These are phyloP conservation scores for Penicillium desertorum DNA, from an alignment of 495 filamentous ascomycete genomes.

Conservation along the genomic window DNA sequence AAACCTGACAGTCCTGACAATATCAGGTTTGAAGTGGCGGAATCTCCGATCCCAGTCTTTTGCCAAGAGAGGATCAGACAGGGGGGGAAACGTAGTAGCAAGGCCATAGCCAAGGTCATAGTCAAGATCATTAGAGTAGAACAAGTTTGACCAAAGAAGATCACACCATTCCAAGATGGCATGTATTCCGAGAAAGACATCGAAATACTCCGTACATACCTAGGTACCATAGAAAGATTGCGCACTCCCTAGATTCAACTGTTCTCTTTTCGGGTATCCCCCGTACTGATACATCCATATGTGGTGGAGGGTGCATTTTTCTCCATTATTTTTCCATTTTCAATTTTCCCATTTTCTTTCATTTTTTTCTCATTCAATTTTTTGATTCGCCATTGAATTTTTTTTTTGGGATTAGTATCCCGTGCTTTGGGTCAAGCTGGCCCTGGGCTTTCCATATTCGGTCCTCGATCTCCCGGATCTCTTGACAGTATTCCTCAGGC, in stretches of 20 bases:
- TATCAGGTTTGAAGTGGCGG: not conserved
- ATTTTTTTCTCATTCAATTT: not conserved
- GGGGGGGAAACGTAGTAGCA: not conserved
- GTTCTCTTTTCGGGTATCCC: not conserved
- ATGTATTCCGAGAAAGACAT: not conserved
- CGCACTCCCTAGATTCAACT: not conserved
- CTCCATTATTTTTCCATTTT: not conserved
- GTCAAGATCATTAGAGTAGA: not conserved
- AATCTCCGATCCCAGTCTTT: not conserved
- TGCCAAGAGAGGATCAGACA: not conserved
- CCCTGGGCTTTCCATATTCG: not conserved
- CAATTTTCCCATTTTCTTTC: not conserved
- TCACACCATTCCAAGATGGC: not conserved
- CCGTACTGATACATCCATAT: slow-evolving; percentile 1
- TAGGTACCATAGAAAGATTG: not conserved
- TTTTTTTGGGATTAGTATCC: not conserved
- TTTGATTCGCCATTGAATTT: not conserved
- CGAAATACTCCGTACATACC: not conserved
- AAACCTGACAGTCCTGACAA: not conserved
- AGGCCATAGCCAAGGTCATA: not conserved
- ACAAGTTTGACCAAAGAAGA: not conserved
- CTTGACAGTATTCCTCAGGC: slow-evolving; percentile 7
- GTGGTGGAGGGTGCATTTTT: no score
- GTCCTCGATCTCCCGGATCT: not conserved
- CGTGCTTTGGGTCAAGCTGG: not conserved